phyloP scores from a whole-genome alignment of 202 grass and related monocot species.

The Hordeum pubiflorum region DNA sequence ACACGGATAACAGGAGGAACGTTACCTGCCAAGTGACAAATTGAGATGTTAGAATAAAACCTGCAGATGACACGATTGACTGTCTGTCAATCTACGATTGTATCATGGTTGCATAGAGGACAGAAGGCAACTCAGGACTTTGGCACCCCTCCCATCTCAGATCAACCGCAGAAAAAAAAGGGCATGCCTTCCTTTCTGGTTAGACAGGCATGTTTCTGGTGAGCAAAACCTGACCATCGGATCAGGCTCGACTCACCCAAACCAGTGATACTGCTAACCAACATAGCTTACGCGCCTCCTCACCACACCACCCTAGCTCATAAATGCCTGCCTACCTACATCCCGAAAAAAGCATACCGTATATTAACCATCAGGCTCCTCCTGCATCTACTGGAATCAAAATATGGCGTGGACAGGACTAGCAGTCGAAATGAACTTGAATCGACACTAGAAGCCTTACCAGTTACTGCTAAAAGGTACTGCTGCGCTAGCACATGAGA shows the following conservation, averaged over 20 bases:
- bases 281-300: background rate
- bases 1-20: background rate
- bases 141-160: background rate
- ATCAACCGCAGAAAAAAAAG: background rate
- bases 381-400: background rate
- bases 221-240: background rate
- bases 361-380: background rate
- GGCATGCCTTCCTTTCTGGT: background rate
- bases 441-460: background rate
- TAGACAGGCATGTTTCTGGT: background rate
- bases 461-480: background rate
- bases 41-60: conserved; percentile 3
- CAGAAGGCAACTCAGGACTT: background rate
- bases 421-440: background rate
- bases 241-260: background rate
- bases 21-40: background rate
- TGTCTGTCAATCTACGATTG: background rate
- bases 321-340: background rate
- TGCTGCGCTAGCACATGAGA: background rate
- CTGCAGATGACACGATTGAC: background rate
- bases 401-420: background rate
- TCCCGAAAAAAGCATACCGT: background rate
- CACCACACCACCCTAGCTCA: background rate
- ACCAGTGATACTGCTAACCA: background rate
- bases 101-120: background rate